Base-by-base conservation (phyloP, 2,329 filamentous ascomycete species). In the Monilinia fructigena region DNA sequence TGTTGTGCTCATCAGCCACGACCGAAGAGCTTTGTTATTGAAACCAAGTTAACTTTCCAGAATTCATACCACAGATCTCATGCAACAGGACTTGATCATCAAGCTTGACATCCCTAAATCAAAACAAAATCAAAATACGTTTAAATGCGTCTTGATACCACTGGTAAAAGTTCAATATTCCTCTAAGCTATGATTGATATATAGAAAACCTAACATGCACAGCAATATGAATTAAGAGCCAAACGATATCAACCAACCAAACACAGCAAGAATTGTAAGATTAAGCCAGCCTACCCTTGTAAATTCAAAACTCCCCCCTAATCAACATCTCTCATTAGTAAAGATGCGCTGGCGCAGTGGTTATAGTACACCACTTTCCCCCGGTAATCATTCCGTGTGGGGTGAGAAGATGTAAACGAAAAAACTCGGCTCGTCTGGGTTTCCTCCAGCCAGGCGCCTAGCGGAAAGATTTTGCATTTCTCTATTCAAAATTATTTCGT, bases 321-420 rank as follows among this genome's bases (percentile, higher is more conserved):
- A 3, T n/a, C 52, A 55, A 2, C 28, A 55, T 55, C 28, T n/a
- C 53, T 31, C 52, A 54, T 31, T 54, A 50, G 47, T 23, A 50
- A 23, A 50, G n/a, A n/a, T 50, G 47, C n/a, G 47, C 47, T 50
- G 20, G 47, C 47, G 47, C n/a, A 50, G 47, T 50, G 47, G 47
- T 50, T 12, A 40, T 40, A 40, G 38, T 40, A 40, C 48, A 52
- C 48, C 48, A 28, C 18, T 20, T 35, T 26, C 28, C 14, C 52
- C 52, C 52, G 28, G 52, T 31, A 54, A 31, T 8, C 28, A 54
- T 35, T 12, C 28, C 52, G 18, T 35, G 52, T 28, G 18, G 28
- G 18, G 16, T 54, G 18, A 54, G 52, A 18, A 54, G 52, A 35
- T 54, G 16, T 12, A 53, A 53, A 18, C 2, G 28, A 54, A 14